These are phyloP conservation scores for Crassisporium funariophilum DNA, from an alignment of 768 basidiomycete genomes.

Conservation along the genomic window DNA sequence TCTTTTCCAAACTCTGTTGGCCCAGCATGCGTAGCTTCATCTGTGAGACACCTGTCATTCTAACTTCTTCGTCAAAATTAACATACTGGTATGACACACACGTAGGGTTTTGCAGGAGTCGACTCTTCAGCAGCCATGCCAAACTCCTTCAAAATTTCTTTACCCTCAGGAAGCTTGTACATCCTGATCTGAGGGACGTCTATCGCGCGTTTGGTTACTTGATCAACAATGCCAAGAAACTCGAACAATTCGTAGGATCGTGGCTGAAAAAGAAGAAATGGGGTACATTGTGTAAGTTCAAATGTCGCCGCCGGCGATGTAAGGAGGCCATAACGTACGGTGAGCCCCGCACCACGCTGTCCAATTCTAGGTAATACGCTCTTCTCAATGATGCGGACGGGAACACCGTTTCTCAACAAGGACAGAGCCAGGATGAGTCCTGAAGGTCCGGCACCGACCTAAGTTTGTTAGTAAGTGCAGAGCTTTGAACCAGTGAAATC, in stretches of 20 bases:
- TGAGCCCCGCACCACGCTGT: conserved; percentile 36
- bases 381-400: conserved; percentile 51
- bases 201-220: conserved; percentile 30
- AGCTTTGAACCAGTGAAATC: too few species aligned
- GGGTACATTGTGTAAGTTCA: not conserved
- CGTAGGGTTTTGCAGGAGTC: conserved; percentile 32
- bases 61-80: not conserved
- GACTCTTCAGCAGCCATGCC: conserved; percentile 26
- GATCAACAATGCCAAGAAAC: conserved; percentile 36
- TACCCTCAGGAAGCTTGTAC: conserved; percentile 36
- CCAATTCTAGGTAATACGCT: conserved; percentile 30
- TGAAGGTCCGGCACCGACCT: conserved; percentile 47
- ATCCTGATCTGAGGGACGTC: conserved; percentile 24
- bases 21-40: conserved; percentile 28
- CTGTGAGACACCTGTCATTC: conserved; percentile 11
- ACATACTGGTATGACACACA: conserved; percentile 17
- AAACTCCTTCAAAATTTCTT: conserved; percentile 27
- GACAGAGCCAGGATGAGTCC: conserved; percentile 41
- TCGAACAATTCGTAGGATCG: conserved; percentile 45
- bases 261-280: conserved; percentile 30
- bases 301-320: too few species aligned
- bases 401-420: conserved; percentile 40
- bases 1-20: conserved; percentile 31
- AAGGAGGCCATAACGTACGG: too few species aligned
- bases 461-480: too few species aligned